Conservation (phyloP, 2,329 filamentous ascomycete genomes). For the Pezicula rhizophila region DNA sequence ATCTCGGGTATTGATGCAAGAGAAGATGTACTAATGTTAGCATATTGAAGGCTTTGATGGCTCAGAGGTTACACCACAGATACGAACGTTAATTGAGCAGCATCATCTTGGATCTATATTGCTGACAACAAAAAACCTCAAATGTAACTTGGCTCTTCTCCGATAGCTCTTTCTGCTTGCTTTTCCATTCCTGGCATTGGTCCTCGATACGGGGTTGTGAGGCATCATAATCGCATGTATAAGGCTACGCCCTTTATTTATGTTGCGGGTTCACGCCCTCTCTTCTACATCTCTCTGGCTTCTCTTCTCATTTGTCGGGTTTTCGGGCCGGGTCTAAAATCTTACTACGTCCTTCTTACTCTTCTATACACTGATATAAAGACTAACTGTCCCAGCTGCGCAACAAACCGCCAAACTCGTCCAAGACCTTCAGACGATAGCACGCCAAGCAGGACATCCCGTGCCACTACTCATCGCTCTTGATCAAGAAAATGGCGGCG, state of each 20-base stretch:
- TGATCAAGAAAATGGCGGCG: conserved; percentile 96
- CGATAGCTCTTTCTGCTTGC: conserved; percentile 1
- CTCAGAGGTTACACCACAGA: conserved; percentile 75
- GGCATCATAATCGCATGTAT: too few species aligned
- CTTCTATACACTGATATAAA: conserved; percentile 4
- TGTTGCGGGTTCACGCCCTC: too few species aligned
- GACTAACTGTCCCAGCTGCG: conserved; percentile 55
- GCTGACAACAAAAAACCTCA: conserved; percentile 77
- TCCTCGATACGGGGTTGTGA: too few species aligned
- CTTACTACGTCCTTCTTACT: conserved; percentile 1
- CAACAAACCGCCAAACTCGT: conserved; percentile 84
- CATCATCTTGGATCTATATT: conserved; percentile 86
- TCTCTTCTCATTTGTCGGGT: not conserved
- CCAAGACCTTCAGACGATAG: conserved; percentile 87
- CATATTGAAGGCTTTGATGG: conserved; percentile 64
- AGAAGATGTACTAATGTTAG: not conserved
- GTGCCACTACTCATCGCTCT: conserved; percentile 85
- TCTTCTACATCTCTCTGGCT: too few species aligned
- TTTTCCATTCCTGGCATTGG: not conserved
- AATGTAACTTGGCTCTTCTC: conserved; percentile 47
- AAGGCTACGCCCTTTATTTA: too few species aligned
- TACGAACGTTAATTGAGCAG: conserved; percentile 72
- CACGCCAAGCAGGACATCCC: conserved; percentile 82
- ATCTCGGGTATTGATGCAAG: too few species aligned
- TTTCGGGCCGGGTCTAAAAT: not conserved